Base-by-base conservation (phyloP, 2,329 filamentous ascomycete species). In the Corynespora cassiicola region DNA sequence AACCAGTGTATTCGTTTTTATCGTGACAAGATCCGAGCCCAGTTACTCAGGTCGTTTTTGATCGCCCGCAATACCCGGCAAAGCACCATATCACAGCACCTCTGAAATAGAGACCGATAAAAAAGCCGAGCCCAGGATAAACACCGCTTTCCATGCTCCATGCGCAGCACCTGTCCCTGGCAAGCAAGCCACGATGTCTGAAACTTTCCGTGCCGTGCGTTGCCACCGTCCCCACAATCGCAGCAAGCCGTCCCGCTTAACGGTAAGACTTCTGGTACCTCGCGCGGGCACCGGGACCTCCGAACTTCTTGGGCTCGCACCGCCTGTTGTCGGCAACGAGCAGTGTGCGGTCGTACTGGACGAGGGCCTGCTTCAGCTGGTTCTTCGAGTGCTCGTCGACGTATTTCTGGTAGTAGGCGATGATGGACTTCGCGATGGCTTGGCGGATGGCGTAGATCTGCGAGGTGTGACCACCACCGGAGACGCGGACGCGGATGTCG, bases 331-430 rank as follows among this genome's bases (percentile, higher is more conserved):
- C 94, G 77, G 94, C 94, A 69, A 99, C 94, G 71, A 99, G 88
- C 62, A 99, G 87, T 73, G 90, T 95, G 72, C 91, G 86, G 83
- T 96, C 90, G 82, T 92, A 99, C 75, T 90, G 85, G 70, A 92
- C 88, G 65, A 99, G 86, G 63, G 89, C 88, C 79, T 92, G 87
- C 90, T 97, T 99, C 72, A 99, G 85, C 79, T 90, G 83, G 86
- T 97, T 96, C 88, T 99, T 99, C 81, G 88, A 90, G 88, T 97
- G 91, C 88, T 99, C 94, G 74, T 99, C 94, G 78, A 97, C 90
- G 81, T 86, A 99, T 85, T 99, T 96, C 82, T 96, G 92, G 88
- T 96, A 97, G 87, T 96, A 96, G 77, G 90, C 87, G 71, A 95
- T 70, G 74, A 95, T 89, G 69, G 87, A 87, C 86, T 97, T 99